Evolutionary conservation across 2,329 filamentous ascomycete genomes (phyloP), one percentile per base, ranked within the genome.

Genomic region (Gliomastix tumulicola): DNA sequence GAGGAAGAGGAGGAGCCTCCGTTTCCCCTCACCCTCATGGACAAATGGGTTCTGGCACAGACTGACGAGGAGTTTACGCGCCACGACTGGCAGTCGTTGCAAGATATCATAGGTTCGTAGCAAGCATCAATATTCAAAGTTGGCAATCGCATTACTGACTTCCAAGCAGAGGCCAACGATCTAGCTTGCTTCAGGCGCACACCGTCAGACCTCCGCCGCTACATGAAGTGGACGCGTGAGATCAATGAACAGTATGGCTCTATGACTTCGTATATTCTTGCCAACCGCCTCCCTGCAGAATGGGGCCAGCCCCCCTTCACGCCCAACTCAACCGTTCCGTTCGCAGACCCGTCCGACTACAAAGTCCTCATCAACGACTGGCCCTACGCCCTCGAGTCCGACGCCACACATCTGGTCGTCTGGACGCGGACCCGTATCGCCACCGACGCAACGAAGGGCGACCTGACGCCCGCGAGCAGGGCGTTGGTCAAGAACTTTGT

Each of bases 321-420:
- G 11, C 68, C 70, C 5, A 56, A 53, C 32, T 77, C 73, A 7
- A 42, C 50, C 4, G 49, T 64, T 19, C 76, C 76, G 9, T 78
- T 82, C 44, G 55, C 64, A 18, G 61, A 74, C 30, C 52, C 66
- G 5, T 68, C 68, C 22, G 77, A 82, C 57, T 81, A 73, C 55
- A 79, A 78, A 42, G 82, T 94, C 35, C 65, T 95, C 31, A 69
- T 79, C 54, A 96, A 97, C 51, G 89, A 96, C 68, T 97, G 88
- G 89, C 90, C 90, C 0, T 96, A 96, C 50, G 88, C 86, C 4
- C 63, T 95, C 34, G 68, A 66, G 1, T 54, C 68, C 1, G 71
- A 70, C 37, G 76, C 82, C 47, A 68, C 81, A n/a, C 90, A 97
- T 56, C 74, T 96, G 16, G 87, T 96, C 21, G 82, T 94, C 30